Evolutionary conservation across 2,329 filamentous ascomycete genomes (phyloP).

Genomic region (Ceratocystis destructans): DNA sequence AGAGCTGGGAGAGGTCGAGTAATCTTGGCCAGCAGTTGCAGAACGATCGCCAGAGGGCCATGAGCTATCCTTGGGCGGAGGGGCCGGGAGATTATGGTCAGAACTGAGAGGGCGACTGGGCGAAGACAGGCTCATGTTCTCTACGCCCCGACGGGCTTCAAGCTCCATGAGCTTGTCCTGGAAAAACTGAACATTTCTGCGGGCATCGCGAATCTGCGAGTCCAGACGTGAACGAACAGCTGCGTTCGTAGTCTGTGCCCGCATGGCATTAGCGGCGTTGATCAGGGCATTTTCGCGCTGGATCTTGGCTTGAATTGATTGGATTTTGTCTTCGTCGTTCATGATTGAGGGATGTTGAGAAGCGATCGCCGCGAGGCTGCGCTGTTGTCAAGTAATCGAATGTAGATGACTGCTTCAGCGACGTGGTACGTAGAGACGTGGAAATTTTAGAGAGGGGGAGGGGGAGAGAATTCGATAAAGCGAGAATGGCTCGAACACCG

Average conservation of each 20-base stretch:
- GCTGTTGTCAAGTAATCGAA: not conserved
- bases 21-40: slow-evolving; percentile 34
- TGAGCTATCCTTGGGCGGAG: slow-evolving; percentile 63
- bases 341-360: slow-evolving; percentile 31
- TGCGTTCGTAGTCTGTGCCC: slow-evolving; percentile 88
- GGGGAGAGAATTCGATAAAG: not conserved
- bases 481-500: not conserved
- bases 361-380: not conserved
- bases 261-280: slow-evolving; percentile 86
- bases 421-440: not conserved
- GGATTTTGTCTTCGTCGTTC: slow-evolving; percentile 51
- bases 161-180: slow-evolving; percentile 84
- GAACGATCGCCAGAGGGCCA: slow-evolving; percentile 66
- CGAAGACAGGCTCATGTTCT: slow-evolving; percentile 49
- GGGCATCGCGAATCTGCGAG: slow-evolving; percentile 83
- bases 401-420: not conserved
- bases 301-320: slow-evolving; percentile 90
- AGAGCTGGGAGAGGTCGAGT: slow-evolving; percentile 44
- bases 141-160: slow-evolving; percentile 63
- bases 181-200: slow-evolving; percentile 88
- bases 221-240: slow-evolving; percentile 81
- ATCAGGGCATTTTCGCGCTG: slow-evolving; percentile 93
- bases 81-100: slow-evolving; percentile 42
- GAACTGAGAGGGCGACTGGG: slow-evolving; percentile 33
- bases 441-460: not conserved